A percentile compares a stretch with the other conserved stretches of the same genome.
Conservation (phyloP, 2,329 filamentous ascomycete species). For the Calonectria pseudoreteaudii region DNA sequence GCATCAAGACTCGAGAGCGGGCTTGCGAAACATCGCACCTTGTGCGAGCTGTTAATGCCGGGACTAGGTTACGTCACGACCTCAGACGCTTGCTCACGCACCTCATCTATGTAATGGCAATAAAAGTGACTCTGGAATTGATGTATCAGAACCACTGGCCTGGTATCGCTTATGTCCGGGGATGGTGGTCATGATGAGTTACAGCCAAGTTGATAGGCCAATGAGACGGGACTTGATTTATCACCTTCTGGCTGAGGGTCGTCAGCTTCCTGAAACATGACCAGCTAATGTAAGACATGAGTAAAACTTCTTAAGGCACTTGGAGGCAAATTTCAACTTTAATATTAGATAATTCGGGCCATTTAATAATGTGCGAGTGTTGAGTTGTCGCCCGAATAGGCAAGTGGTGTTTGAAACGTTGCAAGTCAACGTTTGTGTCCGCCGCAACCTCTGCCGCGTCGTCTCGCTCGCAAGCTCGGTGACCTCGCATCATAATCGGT, state of each 20-base stretch:
- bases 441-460: background rate
- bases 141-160: background rate
- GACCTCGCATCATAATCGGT: background rate
- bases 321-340: background rate
- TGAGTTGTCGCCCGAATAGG: background rate
- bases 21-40: background rate
- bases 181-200: slow-evolving; percentile 11
- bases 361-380: background rate
- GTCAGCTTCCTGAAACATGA: slow-evolving; percentile 6
- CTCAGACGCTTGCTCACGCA: background rate
- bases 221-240: background rate
- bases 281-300: background rate
- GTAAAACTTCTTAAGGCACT: background rate
- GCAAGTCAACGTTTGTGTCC: background rate
- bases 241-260: background rate
- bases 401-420: background rate
- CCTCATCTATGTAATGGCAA: background rate
- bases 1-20: slow-evolving; percentile 38
- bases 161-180: background rate
- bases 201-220: slow-evolving; percentile 3
- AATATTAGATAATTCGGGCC: background rate
- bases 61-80: slow-evolving; percentile 5
- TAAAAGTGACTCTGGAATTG: background rate
- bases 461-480: too few species aligned
- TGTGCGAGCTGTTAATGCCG: background rate